These are phyloP conservation scores for Oryza punctata DNA, from an alignment of 176 grass and related monocot species.

Conservation along the genomic window DNA sequence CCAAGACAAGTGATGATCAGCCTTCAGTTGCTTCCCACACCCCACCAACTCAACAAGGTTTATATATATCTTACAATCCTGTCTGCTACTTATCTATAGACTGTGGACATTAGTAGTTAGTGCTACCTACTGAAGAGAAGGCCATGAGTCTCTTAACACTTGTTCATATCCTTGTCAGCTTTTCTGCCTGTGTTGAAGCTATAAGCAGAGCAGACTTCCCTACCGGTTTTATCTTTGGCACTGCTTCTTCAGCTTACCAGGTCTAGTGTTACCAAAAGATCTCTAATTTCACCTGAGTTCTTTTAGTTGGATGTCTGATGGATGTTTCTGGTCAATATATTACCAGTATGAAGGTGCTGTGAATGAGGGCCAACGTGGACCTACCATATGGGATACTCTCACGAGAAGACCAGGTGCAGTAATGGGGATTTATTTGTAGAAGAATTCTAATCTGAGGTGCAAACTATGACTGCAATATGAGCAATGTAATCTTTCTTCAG, in stretches of 20 bases:
- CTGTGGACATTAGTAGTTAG: conserved; percentile 27
- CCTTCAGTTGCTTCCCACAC: conserved; percentile 45
- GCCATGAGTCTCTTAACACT: conserved; percentile 51
- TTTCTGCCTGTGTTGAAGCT: conserved; percentile 49
- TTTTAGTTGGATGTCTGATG: conserved; percentile 15
- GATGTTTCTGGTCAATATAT: conserved; percentile 21
- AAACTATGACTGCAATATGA: conserved; percentile 26
- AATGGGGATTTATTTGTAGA: conserved; percentile 17
- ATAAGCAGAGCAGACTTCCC: conserved; percentile 86
- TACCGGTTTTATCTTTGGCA: conserved; percentile 83
- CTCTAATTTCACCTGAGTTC: background rate
- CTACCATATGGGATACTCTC: conserved; percentile 93
- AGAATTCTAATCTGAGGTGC: background rate
- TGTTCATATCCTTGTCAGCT: conserved; percentile 55
- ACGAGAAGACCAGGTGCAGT: conserved; percentile 64
- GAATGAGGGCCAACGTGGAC: conserved; percentile 73
- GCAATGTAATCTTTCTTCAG: conserved; percentile 40
- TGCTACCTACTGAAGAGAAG: conserved; percentile 25
- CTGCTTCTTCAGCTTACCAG: conserved; percentile 94
- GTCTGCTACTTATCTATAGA: conserved; percentile 29
- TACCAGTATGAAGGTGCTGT: conserved; percentile 90
- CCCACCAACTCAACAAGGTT: conserved; percentile 47
- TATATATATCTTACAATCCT: conserved; percentile 50
- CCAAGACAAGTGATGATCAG: conserved; percentile 54
- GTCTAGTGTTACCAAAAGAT: conserved; percentile 37